Evolutionary conservation across 345 rosid genomes (phyloP), one percentile per base, ranked within the genome.

Genomic region (Angophora floribunda): DNA sequence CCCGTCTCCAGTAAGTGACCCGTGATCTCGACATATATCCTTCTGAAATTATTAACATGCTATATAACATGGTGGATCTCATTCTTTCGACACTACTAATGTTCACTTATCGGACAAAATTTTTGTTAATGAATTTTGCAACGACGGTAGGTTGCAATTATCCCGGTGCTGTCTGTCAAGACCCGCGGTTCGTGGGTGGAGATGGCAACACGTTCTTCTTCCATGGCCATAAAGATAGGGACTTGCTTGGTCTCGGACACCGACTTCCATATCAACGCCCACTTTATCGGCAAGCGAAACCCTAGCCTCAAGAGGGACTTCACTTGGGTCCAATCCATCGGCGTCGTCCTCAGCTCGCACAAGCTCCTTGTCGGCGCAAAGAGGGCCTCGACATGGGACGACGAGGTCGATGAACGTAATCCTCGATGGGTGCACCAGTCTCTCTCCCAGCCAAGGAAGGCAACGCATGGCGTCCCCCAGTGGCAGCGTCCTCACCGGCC

Each of bases 321-420:
- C 92, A 96, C 95, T 8, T 95, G 97, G 98, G 96, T 95, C 49
- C 99, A 95, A 89, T 96, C 96, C 87, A 91, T 96, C 16, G 90
- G 93, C 4, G 89, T 94, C 17, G 91, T 93, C 93, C 92, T 96
- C 47, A 96, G 95, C 59, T 85, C 92, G 6, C 93, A 94, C 91
- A 93, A 91, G 21, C 94, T 95, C 4, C 90, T 92, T 87, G 86
- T 97, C 50, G 93, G 96, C 6, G 94, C 97, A 47, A 94, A 91
- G 88, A 92, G 90, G 84, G 91, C 93, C 26, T 51, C 93, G 0
- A 86, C 90, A 13, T 95, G 97, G 96, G 94, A 93, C 26, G 92
- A 90, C 52, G 86, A 86, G 6, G 88, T 89, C 5, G 97, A 97
- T 97, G 5, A 86, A 85, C 5, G 87, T 94, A 6, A 89, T 91